These are phyloP conservation scores for Lagenidium giganteum DNA, from an alignment of 352 stramenopile species.

Conservation along the genomic window DNA sequence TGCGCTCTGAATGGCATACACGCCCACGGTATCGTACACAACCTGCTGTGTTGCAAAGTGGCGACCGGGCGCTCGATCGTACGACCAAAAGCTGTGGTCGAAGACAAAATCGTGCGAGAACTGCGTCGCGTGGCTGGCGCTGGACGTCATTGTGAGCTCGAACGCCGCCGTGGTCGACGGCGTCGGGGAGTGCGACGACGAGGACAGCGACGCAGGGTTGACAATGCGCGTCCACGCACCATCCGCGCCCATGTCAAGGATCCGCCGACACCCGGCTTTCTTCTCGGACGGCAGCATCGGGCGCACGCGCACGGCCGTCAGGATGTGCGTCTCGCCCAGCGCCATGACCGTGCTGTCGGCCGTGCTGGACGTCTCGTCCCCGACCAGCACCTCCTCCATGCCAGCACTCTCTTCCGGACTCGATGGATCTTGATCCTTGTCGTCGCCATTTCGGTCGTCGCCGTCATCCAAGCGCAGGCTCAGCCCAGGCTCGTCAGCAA, in stretches of 20 bases:
- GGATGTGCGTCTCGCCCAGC: constrained; percentile 18
- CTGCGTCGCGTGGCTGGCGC: constrained; percentile 16
- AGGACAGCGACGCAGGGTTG: constrained; percentile 4
- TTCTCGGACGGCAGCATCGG: constrained; percentile 45
- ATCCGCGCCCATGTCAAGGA: constrained; percentile 39
- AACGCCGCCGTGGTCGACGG: neutral
- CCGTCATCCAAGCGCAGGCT: too few relatives aligned
- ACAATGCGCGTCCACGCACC: constrained; percentile 27
- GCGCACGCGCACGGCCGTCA: constrained; percentile 49
- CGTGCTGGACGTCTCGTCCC: constrained; percentile 18
- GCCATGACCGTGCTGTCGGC: constrained; percentile 20
- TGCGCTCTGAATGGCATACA: constrained; percentile 44
- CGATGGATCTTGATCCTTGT: too few relatives aligned
- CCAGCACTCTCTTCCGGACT: too few relatives aligned
- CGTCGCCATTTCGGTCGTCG: too few relatives aligned
- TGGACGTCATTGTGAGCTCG: neutral
- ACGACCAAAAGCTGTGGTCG: constrained; percentile 76
- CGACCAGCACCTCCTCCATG: too few relatives aligned
- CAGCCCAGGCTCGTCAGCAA: too few relatives aligned
- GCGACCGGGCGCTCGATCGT: constrained; percentile 22
- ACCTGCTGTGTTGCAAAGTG: constrained; percentile 37
- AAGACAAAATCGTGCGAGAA: constrained; percentile 73
- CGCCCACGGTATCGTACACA: constrained; percentile 57
- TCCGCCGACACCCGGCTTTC: constrained; percentile 31
- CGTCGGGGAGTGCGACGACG: constrained; percentile 1